Percentiles rank a stretch among this genome's conserved stretches.
These are phyloP conservation scores for Mucor racemosus DNA, from an alignment of 371 early-diverging fungal species.

Conservation along the genomic window DNA sequence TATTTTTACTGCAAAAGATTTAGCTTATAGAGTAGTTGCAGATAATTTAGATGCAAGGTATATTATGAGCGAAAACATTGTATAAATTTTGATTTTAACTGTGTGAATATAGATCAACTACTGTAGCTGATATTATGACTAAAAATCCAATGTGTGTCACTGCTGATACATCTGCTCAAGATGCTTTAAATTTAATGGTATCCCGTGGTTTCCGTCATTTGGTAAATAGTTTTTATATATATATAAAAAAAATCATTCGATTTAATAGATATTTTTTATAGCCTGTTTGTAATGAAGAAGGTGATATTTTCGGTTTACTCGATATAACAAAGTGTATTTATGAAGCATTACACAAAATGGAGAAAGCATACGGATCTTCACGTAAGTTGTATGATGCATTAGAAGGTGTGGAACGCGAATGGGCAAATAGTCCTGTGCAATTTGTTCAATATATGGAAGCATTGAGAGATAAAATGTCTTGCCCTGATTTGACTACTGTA, in stretches of 20 bases:
- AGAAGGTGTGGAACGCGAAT: slow-evolving; percentile 90
- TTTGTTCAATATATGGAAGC: slow-evolving; percentile 79
- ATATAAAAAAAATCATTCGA: slow-evolving; percentile 15
- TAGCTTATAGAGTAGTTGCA: slow-evolving; percentile 58
- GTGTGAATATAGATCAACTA: slow-evolving; percentile 53
- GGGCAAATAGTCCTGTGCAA: slow-evolving; percentile 59
- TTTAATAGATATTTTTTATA: slow-evolving; percentile 16
- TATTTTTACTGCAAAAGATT: slow-evolving; percentile 83
- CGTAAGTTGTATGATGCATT: slow-evolving; percentile 88
- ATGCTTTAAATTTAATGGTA: slow-evolving; percentile 96
- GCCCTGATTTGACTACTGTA: slow-evolving; percentile 88
- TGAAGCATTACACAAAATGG: slow-evolving; percentile 92
- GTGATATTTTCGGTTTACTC: slow-evolving; percentile 91
- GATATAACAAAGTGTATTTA: slow-evolving; percentile 96
- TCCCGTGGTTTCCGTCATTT: slow-evolving; percentile 95
- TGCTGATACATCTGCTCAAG: slow-evolving; percentile 81
- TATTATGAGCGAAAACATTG: neutral
- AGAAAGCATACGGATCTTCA: slow-evolving; percentile 87
- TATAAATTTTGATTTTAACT: neutral
- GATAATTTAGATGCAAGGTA: slow-evolving; percentile 55
- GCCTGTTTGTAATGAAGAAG: slow-evolving; percentile 87
- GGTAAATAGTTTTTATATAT: slow-evolving; percentile 45
- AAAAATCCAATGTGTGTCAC: slow-evolving; percentile 88
- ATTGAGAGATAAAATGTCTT: slow-evolving; percentile 83
- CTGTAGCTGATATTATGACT: slow-evolving; percentile 94